Percentiles rank a stretch among this genome's conserved stretches.
Evolutionary conservation across 2,329 filamentous ascomycete species (phyloP).

Genomic region (Emericellopsis atlantica): DNA sequence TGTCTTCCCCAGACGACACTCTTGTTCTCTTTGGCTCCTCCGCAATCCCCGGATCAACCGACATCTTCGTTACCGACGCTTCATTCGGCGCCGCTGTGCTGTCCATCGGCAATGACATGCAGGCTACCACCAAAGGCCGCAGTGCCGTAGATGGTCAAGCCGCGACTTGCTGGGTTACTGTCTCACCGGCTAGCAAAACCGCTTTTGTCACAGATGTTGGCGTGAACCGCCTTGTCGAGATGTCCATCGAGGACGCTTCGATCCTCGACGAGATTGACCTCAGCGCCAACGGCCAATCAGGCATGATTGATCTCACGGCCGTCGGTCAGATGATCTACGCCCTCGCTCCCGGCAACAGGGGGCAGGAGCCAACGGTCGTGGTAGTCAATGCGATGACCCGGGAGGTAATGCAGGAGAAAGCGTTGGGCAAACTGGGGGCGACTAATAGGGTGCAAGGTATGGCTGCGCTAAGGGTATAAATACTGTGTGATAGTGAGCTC

Average conservation of each 20-base stretch:
- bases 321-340: conserved; percentile 45
- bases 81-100: conserved; percentile 43
- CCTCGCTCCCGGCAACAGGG: conserved; percentile 33
- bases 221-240: conserved; percentile 40
- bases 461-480: no score
- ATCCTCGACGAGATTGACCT: conserved; percentile 30
- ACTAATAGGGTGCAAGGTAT: no score
- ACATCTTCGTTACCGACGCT: conserved; percentile 43
- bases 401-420: no score
- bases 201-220: conserved; percentile 47
- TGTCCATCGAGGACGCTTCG: conserved; percentile 34
- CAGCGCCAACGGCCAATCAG: conserved; percentile 31
- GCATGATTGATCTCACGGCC: conserved; percentile 40
- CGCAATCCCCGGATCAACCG: conserved; percentile 25
- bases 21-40: conserved; percentile 43
- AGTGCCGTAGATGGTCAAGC: conserved; percentile 33
- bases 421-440: no score
- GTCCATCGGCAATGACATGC: conserved; percentile 18
- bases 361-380: no score
- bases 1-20: conserved; percentile 38
- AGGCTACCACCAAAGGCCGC: conserved; percentile 21
- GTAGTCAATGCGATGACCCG: no score
- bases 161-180: conserved; percentile 45
- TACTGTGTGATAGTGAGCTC: no score
- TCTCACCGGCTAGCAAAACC: conserved; percentile 31